phyloP scores from a whole-genome alignment of 2,329 filamentous ascomycete genomes.

The Apiospora malaysiana region DNA sequence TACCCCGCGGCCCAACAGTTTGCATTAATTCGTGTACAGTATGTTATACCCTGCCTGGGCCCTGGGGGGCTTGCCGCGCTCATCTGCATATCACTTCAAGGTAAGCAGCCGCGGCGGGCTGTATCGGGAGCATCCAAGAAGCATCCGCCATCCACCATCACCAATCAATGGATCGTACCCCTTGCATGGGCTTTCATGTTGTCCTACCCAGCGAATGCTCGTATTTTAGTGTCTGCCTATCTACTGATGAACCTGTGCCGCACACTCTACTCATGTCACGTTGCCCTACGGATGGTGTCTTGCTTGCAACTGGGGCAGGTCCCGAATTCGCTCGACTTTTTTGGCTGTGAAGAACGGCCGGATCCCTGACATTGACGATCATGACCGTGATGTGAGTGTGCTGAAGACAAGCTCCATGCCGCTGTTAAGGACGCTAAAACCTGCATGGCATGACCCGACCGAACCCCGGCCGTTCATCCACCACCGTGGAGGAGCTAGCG shows the following conservation, averaged over 20 bases:
- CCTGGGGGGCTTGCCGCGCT: slow-evolving; percentile 6
- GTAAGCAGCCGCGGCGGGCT: slow-evolving; percentile 16
- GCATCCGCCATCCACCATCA: slow-evolving; percentile 7
- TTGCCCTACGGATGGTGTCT: neutral
- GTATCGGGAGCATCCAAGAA: slow-evolving; percentile 16
- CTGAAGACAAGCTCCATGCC: slow-evolving; percentile 14
- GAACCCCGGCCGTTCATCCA: neutral
- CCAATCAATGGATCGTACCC: slow-evolving; percentile 14
- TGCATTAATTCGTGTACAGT: slow-evolving; percentile 7
- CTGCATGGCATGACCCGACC: slow-evolving; percentile 14
- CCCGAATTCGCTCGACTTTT: neutral
- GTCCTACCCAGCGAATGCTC: slow-evolving; percentile 12
- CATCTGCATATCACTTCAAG: slow-evolving; percentile 16
- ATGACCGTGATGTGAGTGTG: neutral
- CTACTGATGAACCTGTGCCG: neutral
- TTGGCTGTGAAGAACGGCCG: neutral
- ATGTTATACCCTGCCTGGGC: neutral
- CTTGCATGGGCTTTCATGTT: slow-evolving; percentile 19
- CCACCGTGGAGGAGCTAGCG: slow-evolving; percentile 9
- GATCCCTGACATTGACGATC: slow-evolving; percentile 15
- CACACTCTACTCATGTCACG: neutral
- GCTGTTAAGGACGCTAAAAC: neutral
- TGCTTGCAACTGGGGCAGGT: neutral
- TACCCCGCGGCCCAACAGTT: slow-evolving; percentile 17
- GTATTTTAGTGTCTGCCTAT: neutral